Percentiles rank a stretch among this genome's conserved stretches.
phyloP scores from a whole-genome alignment of 2,329 filamentous ascomycete genomes.

The Akanthomyces uredinophilus region DNA sequence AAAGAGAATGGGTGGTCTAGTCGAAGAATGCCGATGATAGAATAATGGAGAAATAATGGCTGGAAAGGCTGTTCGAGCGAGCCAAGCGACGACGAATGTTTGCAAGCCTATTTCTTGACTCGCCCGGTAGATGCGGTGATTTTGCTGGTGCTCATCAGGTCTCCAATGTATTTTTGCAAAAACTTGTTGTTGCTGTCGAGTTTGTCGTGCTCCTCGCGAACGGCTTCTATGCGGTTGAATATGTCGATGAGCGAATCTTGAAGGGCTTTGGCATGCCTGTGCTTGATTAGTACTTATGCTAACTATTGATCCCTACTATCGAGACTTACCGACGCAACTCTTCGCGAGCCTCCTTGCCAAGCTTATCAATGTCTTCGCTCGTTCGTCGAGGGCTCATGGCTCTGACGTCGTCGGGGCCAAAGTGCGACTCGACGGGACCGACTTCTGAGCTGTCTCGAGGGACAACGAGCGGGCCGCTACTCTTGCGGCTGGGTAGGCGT shows the following conservation, averaged over 20 bases:
- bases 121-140: constrained; percentile 56
- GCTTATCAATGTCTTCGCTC: constrained; percentile 81
- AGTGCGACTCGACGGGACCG: constrained; percentile 67
- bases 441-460: constrained; percentile 70
- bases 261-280: constrained; percentile 78
- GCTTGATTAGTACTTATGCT: constrained; percentile 10
- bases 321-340: constrained; percentile 51
- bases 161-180: constrained; percentile 94
- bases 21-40: neutral
- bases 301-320: neutral
- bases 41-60: neutral
- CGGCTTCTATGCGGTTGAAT: constrained; percentile 89
- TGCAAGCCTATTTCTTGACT: constrained; percentile 44
- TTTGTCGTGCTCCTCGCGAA: constrained; percentile 92
- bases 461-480: constrained; percentile 77
- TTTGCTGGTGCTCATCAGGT: constrained; percentile 82
- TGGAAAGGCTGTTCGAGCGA: neutral
- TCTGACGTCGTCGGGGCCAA: constrained; percentile 81
- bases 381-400: constrained; percentile 92
- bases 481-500: constrained; percentile 66
- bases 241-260: constrained; percentile 87
- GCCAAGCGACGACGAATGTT: neutral
- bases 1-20: neutral
- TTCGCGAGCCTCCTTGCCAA: constrained; percentile 75
- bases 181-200: constrained; percentile 96